These are phyloP conservation scores for Taphrina confusa DNA, from an alignment of 1,139 yeast species.

Conservation along the genomic window DNA sequence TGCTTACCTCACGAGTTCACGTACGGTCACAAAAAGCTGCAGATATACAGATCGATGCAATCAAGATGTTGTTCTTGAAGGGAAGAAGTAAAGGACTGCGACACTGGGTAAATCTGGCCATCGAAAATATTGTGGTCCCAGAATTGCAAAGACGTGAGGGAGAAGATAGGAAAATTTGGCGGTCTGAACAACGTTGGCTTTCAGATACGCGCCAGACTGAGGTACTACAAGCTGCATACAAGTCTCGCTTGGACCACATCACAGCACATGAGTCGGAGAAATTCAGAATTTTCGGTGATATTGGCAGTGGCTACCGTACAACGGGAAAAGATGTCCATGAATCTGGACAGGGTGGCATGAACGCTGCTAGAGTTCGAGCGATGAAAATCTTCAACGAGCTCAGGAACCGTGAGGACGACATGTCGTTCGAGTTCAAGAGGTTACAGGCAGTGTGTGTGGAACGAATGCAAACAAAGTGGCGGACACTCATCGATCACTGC, in stretches of 20 bases:
- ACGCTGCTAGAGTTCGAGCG: conserved; percentile 1
- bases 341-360: not conserved
- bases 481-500: conserved; percentile 16
- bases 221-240: not conserved
- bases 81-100: not conserved
- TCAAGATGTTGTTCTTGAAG: not conserved
- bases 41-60: not conserved
- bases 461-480: conserved; percentile 27
- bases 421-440: conserved; percentile 5
- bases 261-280: not conserved
- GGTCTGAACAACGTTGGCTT: conserved; percentile 12
- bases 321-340: conserved; percentile 7
- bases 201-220: not conserved
- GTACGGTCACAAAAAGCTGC: not conserved
- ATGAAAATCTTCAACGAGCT: not conserved
- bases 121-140: conserved; percentile 21
- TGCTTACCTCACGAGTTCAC: not conserved
- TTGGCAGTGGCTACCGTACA: conserved; percentile 12
- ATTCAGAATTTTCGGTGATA: conserved; percentile 15
- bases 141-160: conserved; percentile 15
- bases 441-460: conserved; percentile 9
- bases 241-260: not conserved
- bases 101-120: conserved; percentile 14
- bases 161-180: conserved; percentile 8
- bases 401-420: conserved; percentile 3